Percentiles rank a stretch among this genome's conserved stretches.
Conservation (phyloP, 2,329 filamentous ascomycete species). For the Calonectria hongkongensis region DNA sequence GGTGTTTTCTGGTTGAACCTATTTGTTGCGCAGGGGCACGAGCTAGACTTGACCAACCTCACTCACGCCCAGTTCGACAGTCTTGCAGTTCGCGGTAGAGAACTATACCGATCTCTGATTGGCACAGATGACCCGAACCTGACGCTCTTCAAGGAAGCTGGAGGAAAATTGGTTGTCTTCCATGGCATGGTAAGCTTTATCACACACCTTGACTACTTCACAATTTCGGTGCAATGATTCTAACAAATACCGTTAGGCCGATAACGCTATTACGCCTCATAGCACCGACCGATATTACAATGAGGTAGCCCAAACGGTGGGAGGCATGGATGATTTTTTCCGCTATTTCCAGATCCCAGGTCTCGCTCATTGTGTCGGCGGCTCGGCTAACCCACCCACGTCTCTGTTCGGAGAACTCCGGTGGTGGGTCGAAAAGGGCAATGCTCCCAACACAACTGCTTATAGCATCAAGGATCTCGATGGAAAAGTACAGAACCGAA, state of each 20-base stretch:
- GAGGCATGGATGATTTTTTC: conserved; percentile 19
- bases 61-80: conserved; percentile 3
- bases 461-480: conserved; percentile 14
- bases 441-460: conserved; percentile 3
- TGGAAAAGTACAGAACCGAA: conserved; percentile 2
- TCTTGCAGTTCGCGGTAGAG: neutral
- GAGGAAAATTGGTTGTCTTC: conserved; percentile 15
- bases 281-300: conserved; percentile 15
- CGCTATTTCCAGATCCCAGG: conserved; percentile 23
- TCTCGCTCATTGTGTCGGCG: conserved; percentile 4
- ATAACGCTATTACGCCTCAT: conserved; percentile 11
- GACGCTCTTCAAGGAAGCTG: conserved; percentile 7
- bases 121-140: conserved; percentile 11
- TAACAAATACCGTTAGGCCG: neutral
- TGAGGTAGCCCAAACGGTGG: neutral
- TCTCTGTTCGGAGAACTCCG: neutral
- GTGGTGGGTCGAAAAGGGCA: conserved; percentile 13
- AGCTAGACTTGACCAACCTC: conserved; percentile 1
- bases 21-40: conserved; percentile 5
- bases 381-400: conserved; percentile 5
- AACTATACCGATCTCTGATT: conserved; percentile 1
- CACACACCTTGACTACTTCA: no score
- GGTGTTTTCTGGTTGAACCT: conserved; percentile 18
- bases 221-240: neutral
- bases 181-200: conserved; percentile 11